phyloP scores from a whole-genome alignment of 2,329 filamentous ascomycete species.

The Nemania bipapillata region DNA sequence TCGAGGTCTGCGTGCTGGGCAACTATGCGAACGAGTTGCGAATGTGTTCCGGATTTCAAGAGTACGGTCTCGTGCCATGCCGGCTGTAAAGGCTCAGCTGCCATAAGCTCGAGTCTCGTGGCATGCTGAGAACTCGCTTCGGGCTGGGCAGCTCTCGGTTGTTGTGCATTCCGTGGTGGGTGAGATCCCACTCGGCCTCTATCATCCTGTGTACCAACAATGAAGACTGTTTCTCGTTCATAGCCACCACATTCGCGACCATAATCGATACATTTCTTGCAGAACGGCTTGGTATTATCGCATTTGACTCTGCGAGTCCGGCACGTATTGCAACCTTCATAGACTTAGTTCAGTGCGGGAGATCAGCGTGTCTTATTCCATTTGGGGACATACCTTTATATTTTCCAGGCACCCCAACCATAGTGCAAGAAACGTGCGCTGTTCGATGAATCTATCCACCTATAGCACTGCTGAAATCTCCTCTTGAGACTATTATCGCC shows the following conservation, averaged over 20 bases:
- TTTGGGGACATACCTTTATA: constrained; percentile 60
- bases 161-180: constrained; percentile 60
- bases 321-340: constrained; percentile 67
- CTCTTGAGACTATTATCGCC: neutral
- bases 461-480: constrained; percentile 19
- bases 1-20: constrained; percentile 59
- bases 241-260: constrained; percentile 71
- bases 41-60: constrained; percentile 54
- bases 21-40: constrained; percentile 57
- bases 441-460: constrained; percentile 5
- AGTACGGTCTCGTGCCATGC: constrained; percentile 63
- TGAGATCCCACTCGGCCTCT: constrained; percentile 68
- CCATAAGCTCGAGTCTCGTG: constrained; percentile 48
- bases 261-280: constrained; percentile 68
- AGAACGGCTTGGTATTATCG: constrained; percentile 69
- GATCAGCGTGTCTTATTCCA: neutral
- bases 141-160: constrained; percentile 52
- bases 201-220: constrained; percentile 67
- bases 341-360: constrained; percentile 23
- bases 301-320: constrained; percentile 59
- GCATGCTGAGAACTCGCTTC: constrained; percentile 36
- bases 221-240: constrained; percentile 71
- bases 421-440: constrained; percentile 48
- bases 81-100: constrained; percentile 57
- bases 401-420: constrained; percentile 72